These are phyloP conservation scores for Sextonia rubra DNA, from an alignment of 164 flowering plant species.

Conservation along the genomic window DNA sequence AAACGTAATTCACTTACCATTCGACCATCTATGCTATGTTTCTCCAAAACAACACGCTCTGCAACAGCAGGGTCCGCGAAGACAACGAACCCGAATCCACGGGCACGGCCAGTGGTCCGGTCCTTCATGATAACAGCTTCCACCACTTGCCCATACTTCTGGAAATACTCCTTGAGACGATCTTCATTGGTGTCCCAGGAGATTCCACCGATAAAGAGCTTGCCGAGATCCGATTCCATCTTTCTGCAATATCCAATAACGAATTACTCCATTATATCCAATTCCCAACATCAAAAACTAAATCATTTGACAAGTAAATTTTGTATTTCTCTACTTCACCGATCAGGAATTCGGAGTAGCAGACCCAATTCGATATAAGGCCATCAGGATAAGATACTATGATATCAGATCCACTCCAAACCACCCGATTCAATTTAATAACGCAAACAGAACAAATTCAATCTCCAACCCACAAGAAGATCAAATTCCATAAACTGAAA, in stretches of 20 bases:
- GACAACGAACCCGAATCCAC: slow-evolving; percentile 88
- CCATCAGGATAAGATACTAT: not conserved
- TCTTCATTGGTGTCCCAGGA: slow-evolving; percentile 91
- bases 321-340: too few relatives aligned
- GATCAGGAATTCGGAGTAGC: not conserved
- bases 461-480: slow-evolving; percentile 1
- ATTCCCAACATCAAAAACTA: not conserved
- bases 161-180: slow-evolving; percentile 71
- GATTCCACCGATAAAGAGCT: slow-evolving; percentile 90
- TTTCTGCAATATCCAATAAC: slow-evolving; percentile 26
- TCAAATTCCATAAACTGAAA: slow-evolving; percentile 13
- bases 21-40: slow-evolving; percentile 82
- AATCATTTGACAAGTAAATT: not conserved
- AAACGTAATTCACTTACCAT: slow-evolving; percentile 42
- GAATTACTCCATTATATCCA: slow-evolving; percentile 11
- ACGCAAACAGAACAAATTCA: not conserved
- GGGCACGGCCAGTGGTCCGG: slow-evolving; percentile 80
- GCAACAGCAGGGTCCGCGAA: slow-evolving; percentile 86
- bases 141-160: slow-evolving; percentile 70
- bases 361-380: not conserved
- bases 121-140: slow-evolving; percentile 94
- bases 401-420: slow-evolving; percentile 6
- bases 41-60: slow-evolving; percentile 73
- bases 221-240: slow-evolving; percentile 88
- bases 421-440: not conserved